Evolutionary conservation across 2,329 filamentous ascomycete genomes (phyloP).

Genomic region (Paracoccidioides brasiliensis): DNA sequence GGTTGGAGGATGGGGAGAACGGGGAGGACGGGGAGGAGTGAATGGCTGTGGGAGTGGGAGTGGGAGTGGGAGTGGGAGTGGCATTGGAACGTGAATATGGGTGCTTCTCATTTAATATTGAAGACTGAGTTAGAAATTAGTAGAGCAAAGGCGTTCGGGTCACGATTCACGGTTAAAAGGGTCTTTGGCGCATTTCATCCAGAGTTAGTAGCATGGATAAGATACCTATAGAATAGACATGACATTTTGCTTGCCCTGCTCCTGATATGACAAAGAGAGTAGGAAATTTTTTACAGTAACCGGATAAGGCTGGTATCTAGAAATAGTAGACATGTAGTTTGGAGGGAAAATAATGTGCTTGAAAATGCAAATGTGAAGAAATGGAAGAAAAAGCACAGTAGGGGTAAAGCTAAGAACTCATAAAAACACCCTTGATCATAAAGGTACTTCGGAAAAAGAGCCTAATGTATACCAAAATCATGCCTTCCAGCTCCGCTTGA

Average conservation of each 20-base stretch:
- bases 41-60: not conserved
- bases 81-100: not conserved
- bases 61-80: not conserved
- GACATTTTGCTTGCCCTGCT: not conserved
- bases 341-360: not conserved
- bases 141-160: not conserved
- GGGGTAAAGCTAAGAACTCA: not conserved
- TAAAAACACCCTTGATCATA: not conserved
- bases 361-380: not conserved
- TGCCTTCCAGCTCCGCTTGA: constrained; percentile 83
- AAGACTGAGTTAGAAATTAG: not conserved
- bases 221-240: not conserved
- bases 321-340: not conserved
- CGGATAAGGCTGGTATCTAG: not conserved
- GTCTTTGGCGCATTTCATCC: not conserved
- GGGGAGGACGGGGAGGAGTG: constrained; percentile 17
- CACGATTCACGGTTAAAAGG: too few species aligned
- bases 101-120: not conserved
- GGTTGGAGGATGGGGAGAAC: constrained; percentile 30
- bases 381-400: not conserved
- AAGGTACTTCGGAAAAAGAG: constrained; percentile 12
- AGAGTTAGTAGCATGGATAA: not conserved
- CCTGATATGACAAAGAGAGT: not conserved
- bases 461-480: constrained; percentile 19
- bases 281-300: constrained; percentile 1